Evolutionary conservation across 331 rosid genomes (phyloP).

Genomic region (Acacia pycnantha): DNA sequence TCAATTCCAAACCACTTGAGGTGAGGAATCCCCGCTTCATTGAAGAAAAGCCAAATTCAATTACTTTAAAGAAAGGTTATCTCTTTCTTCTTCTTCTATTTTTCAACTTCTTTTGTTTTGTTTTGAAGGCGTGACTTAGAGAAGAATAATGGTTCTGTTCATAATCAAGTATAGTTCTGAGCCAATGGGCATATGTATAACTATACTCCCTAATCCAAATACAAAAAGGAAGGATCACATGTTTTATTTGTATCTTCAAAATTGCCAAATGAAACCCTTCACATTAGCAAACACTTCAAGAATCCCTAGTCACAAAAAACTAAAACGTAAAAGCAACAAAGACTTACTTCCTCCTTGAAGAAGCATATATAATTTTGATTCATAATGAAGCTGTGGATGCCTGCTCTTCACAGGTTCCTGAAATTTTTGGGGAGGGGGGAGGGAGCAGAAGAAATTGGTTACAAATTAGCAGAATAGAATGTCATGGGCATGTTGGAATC

Average conservation of each 20-base stretch:
- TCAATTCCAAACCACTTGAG: slow-evolving; percentile 98
- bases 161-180: background rate
- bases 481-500: background rate
- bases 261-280: slow-evolving; percentile 5
- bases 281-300: slow-evolving; percentile 10
- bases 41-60: slow-evolving; percentile 28
- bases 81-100: slow-evolving; percentile 16
- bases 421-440: background rate
- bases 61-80: slow-evolving; percentile 24
- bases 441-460: background rate
- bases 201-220: background rate
- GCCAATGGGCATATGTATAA: background rate
- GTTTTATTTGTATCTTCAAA: background rate
- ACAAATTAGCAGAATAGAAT: slow-evolving; percentile 23
- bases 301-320: background rate
- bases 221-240: slow-evolving; percentile 4
- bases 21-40: slow-evolving; percentile 96
- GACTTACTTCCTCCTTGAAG: slow-evolving; percentile 99
- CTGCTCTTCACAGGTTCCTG: slow-evolving; percentile 95
- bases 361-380: slow-evolving; percentile 95
- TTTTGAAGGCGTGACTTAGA: slow-evolving; percentile 3
- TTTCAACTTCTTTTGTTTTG: background rate
- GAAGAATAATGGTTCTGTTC: slow-evolving; percentile 21
- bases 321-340: slow-evolving; percentile 12
- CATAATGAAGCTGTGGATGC: slow-evolving; percentile 99